Evolutionary conservation across 2,329 filamentous ascomycete species (phyloP), one percentile per base, ranked within the genome.

Genomic region (Scopulariopsis brevicaulis): DNA sequence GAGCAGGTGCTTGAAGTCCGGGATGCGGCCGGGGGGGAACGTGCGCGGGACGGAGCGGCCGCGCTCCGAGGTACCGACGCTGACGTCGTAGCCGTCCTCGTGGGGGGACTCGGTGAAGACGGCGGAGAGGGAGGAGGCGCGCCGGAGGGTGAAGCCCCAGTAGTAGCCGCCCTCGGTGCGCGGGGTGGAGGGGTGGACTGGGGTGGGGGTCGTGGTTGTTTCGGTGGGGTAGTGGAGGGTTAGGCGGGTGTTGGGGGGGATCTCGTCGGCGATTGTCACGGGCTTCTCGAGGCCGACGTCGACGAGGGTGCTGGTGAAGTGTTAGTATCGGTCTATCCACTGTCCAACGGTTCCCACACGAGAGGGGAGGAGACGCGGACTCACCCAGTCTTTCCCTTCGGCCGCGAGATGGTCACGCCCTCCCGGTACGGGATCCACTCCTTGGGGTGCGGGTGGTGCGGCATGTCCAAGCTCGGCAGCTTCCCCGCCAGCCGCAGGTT

Each of bases 341-440:
- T 69, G 62, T 4, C 28, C n/a, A n/a, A n/a, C n/a, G n/a, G n/a
- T n/a, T n/a, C n/a, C n/a, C n/a, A n/a, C n/a, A n/a, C n/a, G 53
- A 20, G 34, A 28, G 20, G 18, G 53, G 5, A n/a, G 24, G n/a
- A 22, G 24, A 57, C 48, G 34, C 43, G 40, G 25, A 52, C 34
- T 64, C 66, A 63, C 73, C 72, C 60, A 62, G 62, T 70, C 65
- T 70, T 71, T 4, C 73, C 74, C 3, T 62, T 63, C 20, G 61
- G 57, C 37, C 54, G 34, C 24, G 75, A 69, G 2, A 85, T 65
- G 0, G 86, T 84, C 28, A 93, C 82, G 5, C 89, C 90, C 67
- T 95, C 90, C 24, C 89, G 83, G 67, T 89, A 96, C 18, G 81
- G 80, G 62, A 90, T 84, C 84, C 86, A 91, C 66, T 95, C 89